Percentiles rank a stretch among this genome's conserved stretches.
Evolutionary conservation across 768 basidiomycete species (phyloP).

Genomic region (Serendipita indica): DNA sequence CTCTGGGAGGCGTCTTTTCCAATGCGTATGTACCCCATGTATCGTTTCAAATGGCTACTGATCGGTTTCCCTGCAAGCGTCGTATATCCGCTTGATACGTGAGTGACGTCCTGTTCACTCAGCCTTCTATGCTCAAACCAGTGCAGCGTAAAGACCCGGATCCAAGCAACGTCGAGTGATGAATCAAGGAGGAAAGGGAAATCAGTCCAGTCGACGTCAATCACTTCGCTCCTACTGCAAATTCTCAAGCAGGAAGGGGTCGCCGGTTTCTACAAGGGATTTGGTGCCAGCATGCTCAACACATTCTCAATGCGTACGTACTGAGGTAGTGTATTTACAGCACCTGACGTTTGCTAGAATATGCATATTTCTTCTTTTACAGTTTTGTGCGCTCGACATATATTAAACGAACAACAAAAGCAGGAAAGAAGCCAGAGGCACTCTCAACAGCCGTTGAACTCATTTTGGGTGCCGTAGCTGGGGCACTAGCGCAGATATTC

Average conservation of each 20-base stretch:
- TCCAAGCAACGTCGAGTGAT: slow-evolving; percentile 61
- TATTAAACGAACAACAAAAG: slow-evolving; percentile 47
- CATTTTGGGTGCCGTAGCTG: slow-evolving; percentile 77
- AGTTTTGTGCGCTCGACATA: slow-evolving; percentile 77
- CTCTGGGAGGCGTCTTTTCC: slow-evolving; percentile 83
- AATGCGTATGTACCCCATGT: slow-evolving; percentile 53
- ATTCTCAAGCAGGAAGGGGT: slow-evolving; percentile 75
- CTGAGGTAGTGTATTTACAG: slow-evolving; percentile 11
- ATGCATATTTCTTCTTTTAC: slow-evolving; percentile 99
- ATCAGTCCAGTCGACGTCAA: slow-evolving; percentile 30
- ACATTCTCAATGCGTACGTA: slow-evolving; percentile 91
- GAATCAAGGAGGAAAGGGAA: slow-evolving; percentile 34
- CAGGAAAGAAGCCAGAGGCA: slow-evolving; percentile 43
- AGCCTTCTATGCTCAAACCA: not conserved
- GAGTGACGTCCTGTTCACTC: not conserved
- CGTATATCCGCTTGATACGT: slow-evolving; percentile 92
- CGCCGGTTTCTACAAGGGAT: slow-evolving; percentile 74
- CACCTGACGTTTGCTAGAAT: slow-evolving; percentile 43
- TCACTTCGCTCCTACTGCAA: slow-evolving; percentile 48
- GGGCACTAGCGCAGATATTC: slow-evolving; percentile 91
- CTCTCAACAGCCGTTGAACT: slow-evolving; percentile 72
- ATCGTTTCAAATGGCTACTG: not conserved
- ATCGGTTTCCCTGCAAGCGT: slow-evolving; percentile 36
- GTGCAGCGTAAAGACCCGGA: slow-evolving; percentile 77
- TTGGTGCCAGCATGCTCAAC: slow-evolving; percentile 93